Base-by-base conservation (phyloP, 2,329 filamentous ascomycete genomes). In the Basipetospora chlamydospora region DNA sequence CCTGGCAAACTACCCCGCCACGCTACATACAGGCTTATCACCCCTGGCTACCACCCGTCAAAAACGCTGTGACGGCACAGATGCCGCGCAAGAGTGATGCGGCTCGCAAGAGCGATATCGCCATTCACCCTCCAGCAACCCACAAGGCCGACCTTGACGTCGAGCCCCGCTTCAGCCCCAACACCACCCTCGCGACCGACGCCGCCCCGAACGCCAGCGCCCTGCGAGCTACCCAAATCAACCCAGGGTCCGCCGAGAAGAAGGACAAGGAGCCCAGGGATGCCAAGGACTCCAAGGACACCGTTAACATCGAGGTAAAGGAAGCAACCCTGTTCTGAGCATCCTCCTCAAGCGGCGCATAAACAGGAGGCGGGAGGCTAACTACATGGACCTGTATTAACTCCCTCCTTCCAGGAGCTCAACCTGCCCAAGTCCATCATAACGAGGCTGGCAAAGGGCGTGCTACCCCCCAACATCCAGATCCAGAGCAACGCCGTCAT, bases 401-500 rank as follows among this genome's bases (percentile, higher is more conserved):
- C 6, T 16, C 15, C 12, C 15, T 13, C 18, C 12, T 22, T 13
- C 13, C 29, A 82, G 77, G 82, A 88, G 51, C 70, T 87, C 39
- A 77, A 67, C 42, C 66, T 90, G 11, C 83, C 83, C 22, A 85
- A 83, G 51, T 85, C 80, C 6, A 85, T 88, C 57, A 77, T 88
- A 45, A 80, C 80, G 37, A 69, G 82, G 37, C 66, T 90, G 23
- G 80, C 81, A 28, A 88, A 88, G 59, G 79, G 80, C 28, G 80
- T 84, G 5, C 62, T 90, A 5, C 82, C 83, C 1, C 67, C 80
- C 5, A 86, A 86, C 52, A 87, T 82, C 5, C 80, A 85, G 56
- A 82, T 88, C 33, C 81, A 88, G 53, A 82, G 77, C 49, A 85
- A 86, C 59, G 83, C 83, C 28, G 71, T 87, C 38, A 59, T 84